Percentiles rank a stretch among this genome's conserved stretches.
Evolutionary conservation across 495 filamentous ascomycete genomes (phyloP).

Genomic region (Xylaria curta): DNA sequence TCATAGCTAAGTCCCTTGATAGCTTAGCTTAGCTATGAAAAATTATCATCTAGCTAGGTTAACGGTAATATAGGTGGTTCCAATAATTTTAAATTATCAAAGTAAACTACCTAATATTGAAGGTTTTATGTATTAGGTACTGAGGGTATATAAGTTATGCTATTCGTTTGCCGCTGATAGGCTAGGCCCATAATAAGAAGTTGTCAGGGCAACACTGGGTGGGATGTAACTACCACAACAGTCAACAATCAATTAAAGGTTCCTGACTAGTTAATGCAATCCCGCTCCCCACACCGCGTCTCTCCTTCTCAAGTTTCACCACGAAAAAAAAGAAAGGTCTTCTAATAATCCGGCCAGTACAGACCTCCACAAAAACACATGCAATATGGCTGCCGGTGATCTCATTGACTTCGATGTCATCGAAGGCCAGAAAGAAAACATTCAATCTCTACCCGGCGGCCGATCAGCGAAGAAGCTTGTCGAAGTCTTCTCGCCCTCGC

Average conservation of each 20-base stretch:
- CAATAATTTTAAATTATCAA: too few relatives aligned
- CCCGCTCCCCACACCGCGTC: slow-evolving; percentile 25
- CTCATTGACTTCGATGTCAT: slow-evolving; percentile 92
- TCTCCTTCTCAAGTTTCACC: slow-evolving; percentile 6
- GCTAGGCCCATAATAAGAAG: slow-evolving; percentile 27
- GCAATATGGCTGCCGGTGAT: slow-evolving; percentile 57
- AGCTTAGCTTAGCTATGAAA: too few relatives aligned
- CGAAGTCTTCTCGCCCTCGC: slow-evolving; percentile 76
- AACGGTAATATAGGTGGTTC: too few relatives aligned
- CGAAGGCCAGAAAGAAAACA: slow-evolving; percentile 96
- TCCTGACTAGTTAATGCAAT: slow-evolving; percentile 20
- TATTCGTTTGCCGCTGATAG: neutral
- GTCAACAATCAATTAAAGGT: slow-evolving; percentile 39
- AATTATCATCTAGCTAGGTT: too few relatives aligned
- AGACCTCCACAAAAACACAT: slow-evolving; percentile 26
- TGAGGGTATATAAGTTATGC: too few relatives aligned
- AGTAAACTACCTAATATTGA: neutral
- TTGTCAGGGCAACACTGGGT: slow-evolving; percentile 36
- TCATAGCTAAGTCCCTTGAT: neutral
- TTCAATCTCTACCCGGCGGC: slow-evolving; percentile 88
- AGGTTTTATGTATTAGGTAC: neutral
- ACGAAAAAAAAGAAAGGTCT: slow-evolving; percentile 21
- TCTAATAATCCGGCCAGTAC: slow-evolving; percentile 17
- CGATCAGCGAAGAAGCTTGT: slow-evolving; percentile 89
- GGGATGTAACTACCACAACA: slow-evolving; percentile 33